Conservation (phyloP, 352 stramenopile genomes). For the Phytopythium cucurbitacearum region DNA sequence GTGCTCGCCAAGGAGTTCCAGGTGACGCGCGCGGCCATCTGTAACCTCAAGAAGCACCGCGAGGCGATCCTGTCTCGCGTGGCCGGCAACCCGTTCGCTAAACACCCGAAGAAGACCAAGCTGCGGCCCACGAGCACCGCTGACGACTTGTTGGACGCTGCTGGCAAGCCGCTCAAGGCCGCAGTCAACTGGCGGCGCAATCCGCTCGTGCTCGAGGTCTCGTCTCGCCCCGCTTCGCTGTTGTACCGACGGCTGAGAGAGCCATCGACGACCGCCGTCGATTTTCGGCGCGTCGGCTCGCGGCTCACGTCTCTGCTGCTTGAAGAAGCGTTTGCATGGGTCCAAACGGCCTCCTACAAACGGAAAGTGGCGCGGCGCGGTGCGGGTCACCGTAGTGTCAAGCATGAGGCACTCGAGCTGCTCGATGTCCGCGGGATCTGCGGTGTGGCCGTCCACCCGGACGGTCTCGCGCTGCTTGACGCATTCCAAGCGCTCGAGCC, state of each 20-base stretch:
- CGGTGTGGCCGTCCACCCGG: slow-evolving; percentile 10
- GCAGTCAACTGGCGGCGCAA: background rate
- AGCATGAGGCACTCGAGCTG: slow-evolving; percentile 8
- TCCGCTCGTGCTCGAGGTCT: background rate
- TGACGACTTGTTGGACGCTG: background rate
- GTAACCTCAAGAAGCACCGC: slow-evolving; percentile 52
- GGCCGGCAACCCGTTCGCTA: slow-evolving; percentile 37
- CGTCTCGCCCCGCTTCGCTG: background rate
- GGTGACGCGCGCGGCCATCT: slow-evolving; percentile 55
- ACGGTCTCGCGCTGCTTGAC: slow-evolving; percentile 12
- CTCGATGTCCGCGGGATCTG: slow-evolving; percentile 7
- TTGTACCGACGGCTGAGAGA: slow-evolving; percentile 6
- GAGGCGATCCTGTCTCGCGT: slow-evolving; percentile 29
- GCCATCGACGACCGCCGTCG: slow-evolving; percentile 6
- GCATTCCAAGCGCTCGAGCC: slow-evolving; percentile 27
- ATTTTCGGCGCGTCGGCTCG: slow-evolving; percentile 22
- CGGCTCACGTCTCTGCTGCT: slow-evolving; percentile 30
- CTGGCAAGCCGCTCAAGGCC: background rate
- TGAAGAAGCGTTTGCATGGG: slow-evolving; percentile 28
- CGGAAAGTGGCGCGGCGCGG: background rate
- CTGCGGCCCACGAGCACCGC: background rate
- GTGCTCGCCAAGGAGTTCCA: slow-evolving; percentile 52
- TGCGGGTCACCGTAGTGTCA: slow-evolving; percentile 3
- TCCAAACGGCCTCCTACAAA: slow-evolving; percentile 8
- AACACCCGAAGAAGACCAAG: slow-evolving; percentile 29